Conservation (phyloP, 306 rosid genomes). For the Herpetospermum pedunculosum region DNA sequence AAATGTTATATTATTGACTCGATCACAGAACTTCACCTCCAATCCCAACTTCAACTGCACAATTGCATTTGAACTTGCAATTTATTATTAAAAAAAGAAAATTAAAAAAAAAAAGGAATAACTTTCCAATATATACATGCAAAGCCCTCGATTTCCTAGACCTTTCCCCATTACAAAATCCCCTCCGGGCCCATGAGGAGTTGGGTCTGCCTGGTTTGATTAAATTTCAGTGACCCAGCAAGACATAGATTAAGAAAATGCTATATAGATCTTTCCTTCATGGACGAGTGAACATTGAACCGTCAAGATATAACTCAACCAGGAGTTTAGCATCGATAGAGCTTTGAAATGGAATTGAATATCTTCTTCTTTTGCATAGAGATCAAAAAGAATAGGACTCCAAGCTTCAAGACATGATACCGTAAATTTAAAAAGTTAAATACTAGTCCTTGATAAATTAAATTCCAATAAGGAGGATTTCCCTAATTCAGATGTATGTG, state of each 20-base stretch:
- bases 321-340: not conserved
- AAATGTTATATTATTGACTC: not conserved
- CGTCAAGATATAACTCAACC: not conserved
- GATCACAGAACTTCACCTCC: not conserved
- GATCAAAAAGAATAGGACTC: not conserved
- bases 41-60: not conserved
- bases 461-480: not conserved
- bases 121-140: not conserved
- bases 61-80: not conserved
- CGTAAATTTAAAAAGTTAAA: not conserved
- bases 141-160: not conserved
- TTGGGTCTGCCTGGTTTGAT: not conserved
- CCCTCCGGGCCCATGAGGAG: not conserved
- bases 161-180: not conserved
- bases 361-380: not conserved
- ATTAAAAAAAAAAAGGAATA: no score
- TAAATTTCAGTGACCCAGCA: not conserved
- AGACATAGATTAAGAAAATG: not conserved
- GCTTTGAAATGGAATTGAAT: not conserved
- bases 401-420: not conserved
- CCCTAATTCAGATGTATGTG: not conserved
- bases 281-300: not conserved
- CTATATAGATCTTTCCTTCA: not conserved
- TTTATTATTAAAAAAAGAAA: not conserved
- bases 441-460: not conserved